Percentiles rank a stretch among this genome's conserved stretches.
Conservation (phyloP, 2,329 filamentous ascomycete species). For the Spiromastix sp. region DNA sequence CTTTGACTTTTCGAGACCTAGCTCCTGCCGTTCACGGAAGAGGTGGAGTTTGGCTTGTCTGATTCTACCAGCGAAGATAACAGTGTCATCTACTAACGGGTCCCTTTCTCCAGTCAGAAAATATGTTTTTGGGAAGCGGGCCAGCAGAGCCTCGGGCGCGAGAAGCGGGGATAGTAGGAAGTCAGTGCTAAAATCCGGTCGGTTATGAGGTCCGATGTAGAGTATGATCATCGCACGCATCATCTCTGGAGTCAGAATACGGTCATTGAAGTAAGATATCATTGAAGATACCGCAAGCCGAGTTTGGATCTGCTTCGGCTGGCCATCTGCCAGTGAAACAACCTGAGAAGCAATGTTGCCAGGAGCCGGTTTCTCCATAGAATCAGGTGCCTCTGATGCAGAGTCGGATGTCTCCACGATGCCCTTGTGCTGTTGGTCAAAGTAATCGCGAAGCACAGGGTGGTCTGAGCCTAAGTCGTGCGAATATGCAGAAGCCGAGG, state of each 20-base stretch:
- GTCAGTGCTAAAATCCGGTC: constrained; percentile 85
- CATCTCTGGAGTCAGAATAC: constrained; percentile 91
- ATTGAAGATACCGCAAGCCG: constrained; percentile 92
- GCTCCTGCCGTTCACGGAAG: constrained; percentile 45
- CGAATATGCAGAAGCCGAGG: constrained; percentile 69
- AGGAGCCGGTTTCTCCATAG: constrained; percentile 19
- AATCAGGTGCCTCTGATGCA: constrained; percentile 11
- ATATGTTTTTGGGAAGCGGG: constrained; percentile 86
- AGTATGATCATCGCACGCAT: constrained; percentile 99
- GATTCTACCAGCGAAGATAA: constrained; percentile 87
- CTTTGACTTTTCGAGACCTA: constrained; percentile 42
- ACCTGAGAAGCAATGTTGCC: constrained; percentile 27
- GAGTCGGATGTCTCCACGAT: constrained; percentile 1
- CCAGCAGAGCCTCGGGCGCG: constrained; percentile 72
- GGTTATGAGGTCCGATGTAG: constrained; percentile 87
- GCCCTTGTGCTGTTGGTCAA: constrained; percentile 16
- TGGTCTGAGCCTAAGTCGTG: constrained; percentile 56
- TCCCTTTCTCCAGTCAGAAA: constrained; percentile 93
- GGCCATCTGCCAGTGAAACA: constrained; percentile 23
- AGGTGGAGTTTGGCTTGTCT: constrained; percentile 61
- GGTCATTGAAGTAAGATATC: constrained; percentile 96
- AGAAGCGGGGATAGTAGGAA: constrained; percentile 84
- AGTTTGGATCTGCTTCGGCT: constrained; percentile 53
- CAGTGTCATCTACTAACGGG: constrained; percentile 90
- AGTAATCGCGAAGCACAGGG: constrained; percentile 16